A percentile compares a stretch with the other conserved stretches of the same genome.
These are phyloP conservation scores for Leptographium lundbergii DNA, from an alignment of 2,329 filamentous ascomycete species.

Conservation along the genomic window DNA sequence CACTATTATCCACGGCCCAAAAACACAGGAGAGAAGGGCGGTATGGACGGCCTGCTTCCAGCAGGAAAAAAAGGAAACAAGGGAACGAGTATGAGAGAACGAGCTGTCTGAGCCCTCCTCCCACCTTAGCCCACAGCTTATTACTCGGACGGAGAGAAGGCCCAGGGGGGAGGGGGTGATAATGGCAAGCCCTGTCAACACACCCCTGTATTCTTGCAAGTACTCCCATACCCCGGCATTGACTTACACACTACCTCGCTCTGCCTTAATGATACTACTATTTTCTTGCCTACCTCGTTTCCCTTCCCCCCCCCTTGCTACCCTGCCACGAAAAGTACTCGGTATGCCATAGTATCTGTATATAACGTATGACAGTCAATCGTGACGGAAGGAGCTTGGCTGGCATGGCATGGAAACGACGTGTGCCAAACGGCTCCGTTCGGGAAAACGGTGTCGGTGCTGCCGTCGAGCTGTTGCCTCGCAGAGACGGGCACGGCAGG, in stretches of 20 bases:
- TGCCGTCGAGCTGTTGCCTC: too few species aligned
- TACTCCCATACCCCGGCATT: background rate
- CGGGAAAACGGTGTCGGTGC: background rate
- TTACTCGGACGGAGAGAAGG: background rate
- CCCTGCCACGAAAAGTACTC: background rate
- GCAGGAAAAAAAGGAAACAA: too few species aligned
- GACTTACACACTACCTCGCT: background rate
- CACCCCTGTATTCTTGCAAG: background rate
- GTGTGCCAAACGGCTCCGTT: background rate
- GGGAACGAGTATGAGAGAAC: too few species aligned
- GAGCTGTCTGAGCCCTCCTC: background rate
- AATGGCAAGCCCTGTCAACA: background rate
- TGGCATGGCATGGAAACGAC: background rate
- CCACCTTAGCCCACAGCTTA: conserved; percentile 1
- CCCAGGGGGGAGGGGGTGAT: background rate
- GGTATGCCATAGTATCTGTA: background rate
- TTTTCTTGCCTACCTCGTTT: background rate
- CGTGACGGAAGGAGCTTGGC: background rate
- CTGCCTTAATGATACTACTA: background rate
- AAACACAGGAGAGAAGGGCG: background rate
- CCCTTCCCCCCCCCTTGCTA: background rate
- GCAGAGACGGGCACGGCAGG: too few species aligned
- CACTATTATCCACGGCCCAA: too few species aligned
- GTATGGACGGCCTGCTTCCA: background rate
- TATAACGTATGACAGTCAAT: background rate